Evolutionary conservation across 1,284 basidiomycete species (phyloP).

Genomic region (Leccinum subrobustum): DNA sequence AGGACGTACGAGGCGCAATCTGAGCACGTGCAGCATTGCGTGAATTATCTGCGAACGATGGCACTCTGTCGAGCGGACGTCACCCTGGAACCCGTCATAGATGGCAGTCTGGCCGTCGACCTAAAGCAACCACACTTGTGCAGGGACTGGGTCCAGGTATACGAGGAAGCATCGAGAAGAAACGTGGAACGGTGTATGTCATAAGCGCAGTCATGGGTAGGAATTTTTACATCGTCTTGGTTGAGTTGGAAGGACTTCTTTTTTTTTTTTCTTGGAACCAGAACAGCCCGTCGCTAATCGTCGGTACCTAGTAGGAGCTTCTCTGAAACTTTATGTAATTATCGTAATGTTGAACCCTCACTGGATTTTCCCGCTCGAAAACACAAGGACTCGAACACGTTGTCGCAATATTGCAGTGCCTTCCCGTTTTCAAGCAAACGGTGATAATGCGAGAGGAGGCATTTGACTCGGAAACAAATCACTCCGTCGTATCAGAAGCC

Average conservation of each 20-base stretch:
- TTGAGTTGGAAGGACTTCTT: background rate
- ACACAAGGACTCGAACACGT: background rate
- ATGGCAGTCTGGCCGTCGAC: slow-evolving; percentile 38
- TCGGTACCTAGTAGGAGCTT: no score
- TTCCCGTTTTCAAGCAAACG: background rate
- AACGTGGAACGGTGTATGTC: slow-evolving; percentile 17
- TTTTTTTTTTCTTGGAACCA: no score
- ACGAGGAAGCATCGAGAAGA: slow-evolving; percentile 27
- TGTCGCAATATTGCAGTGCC: background rate
- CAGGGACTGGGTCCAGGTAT: slow-evolving; percentile 47
- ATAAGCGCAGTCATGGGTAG: background rate
- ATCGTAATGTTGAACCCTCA: background rate
- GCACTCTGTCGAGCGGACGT: slow-evolving; percentile 37
- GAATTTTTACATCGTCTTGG: background rate
- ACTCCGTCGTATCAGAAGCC: background rate
- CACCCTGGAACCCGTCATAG: slow-evolving; percentile 32
- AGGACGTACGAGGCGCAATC: slow-evolving; percentile 37
- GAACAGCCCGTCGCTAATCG: no score
- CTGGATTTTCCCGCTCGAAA: background rate
- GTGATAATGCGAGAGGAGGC: background rate
- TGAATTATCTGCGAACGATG: slow-evolving; percentile 37
- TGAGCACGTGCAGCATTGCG: slow-evolving; percentile 34
- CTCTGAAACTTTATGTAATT: background rate
- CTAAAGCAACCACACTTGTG: slow-evolving; percentile 44
- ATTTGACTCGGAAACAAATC: background rate